phyloP scores from a whole-genome alignment of 2,329 filamentous ascomycete genomes.

The Ploettnerulaceae sp. region DNA sequence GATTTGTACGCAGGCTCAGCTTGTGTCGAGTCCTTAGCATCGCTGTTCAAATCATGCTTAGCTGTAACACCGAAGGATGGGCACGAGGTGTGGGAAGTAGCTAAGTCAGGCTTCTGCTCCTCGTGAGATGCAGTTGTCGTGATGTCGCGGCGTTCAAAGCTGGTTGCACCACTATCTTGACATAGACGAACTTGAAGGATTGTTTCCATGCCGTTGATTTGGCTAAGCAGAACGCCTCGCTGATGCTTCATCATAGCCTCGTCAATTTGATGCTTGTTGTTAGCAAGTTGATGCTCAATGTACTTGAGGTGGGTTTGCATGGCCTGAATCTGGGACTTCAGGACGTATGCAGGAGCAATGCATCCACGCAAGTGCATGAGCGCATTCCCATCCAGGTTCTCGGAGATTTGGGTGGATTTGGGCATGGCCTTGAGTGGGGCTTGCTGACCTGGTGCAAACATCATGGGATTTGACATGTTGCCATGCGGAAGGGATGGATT shows the following conservation, averaged over 20 bases:
- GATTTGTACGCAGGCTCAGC: conserved; percentile 21
- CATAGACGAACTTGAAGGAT: conserved; percentile 22
- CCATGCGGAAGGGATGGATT: conserved; percentile 16
- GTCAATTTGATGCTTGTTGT: conserved; percentile 60
- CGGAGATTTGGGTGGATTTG: conserved; percentile 5
- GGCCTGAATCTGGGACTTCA: conserved; percentile 29
- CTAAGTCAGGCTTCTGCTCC: not conserved
- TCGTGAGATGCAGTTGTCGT: not conserved
- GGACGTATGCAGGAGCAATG: conserved; percentile 15
- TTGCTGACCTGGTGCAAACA: conserved; percentile 18
- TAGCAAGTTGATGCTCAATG: conserved; percentile 53
- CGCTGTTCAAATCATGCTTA: not conserved
- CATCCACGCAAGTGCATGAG: conserved; percentile 13
- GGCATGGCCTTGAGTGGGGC: conserved; percentile 18
- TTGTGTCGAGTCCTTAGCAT: not conserved
- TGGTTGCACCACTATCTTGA: conserved; percentile 14
- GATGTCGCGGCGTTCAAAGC: not conserved
- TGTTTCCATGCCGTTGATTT: conserved; percentile 25
- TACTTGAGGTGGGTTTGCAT: conserved; percentile 51
- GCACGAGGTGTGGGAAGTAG: not conserved
- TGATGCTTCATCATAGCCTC: conserved; percentile 46
- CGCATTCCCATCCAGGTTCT: conserved; percentile 11
- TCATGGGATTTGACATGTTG: conserved; percentile 8
- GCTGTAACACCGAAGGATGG: not conserved
- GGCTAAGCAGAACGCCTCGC: conserved; percentile 38